Evolutionary conservation across 2,329 filamentous ascomycete species (phyloP), one percentile per base, ranked within the genome.

Genomic region (Ceratocystis variospora): DNA sequence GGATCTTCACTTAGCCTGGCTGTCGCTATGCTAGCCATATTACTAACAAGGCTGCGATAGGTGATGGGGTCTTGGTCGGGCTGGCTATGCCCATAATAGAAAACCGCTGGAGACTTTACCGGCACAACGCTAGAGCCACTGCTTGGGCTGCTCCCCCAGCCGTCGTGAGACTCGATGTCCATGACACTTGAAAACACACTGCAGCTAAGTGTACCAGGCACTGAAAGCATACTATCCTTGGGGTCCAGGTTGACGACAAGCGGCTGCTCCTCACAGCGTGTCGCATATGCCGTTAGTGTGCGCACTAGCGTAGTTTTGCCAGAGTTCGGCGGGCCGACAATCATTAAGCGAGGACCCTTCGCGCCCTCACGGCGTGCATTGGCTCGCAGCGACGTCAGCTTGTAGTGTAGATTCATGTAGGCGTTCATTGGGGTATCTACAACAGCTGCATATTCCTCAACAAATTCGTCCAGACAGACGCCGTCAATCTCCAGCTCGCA

Each of bases 91-190:
- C 94, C 93, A 74, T 89, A 96, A 75, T 91, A 90, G 73, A 96
- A 96, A 33, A 93, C 90, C 65, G 99, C 78, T 4, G 94, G 94
- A 71, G 96, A 80, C 78, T 96, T 97, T 64, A 96, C 90, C 0
- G 93, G 92, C 19, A 96, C 86, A 0, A 86, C 83, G 71, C 88
- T 94, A 0, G 94, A 92, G 0, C 93, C 94, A 70, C 89, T 95
- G 71, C 92, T 96, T 0, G 93, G 92, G 71, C 90, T 92, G 70
- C 83, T 90, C 8, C 94, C 94, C 86, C 91, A 96, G 22, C 89
- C 90, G 68, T 90, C 87, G 72, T 93, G 89, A 1, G 80, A 79
- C 71, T 83, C 81, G 0, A 96, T 81, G 74, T 97, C 93, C 77
- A 97, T 83, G 71, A 96, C 83, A 0, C 88, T 90, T 8, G 88